Evolutionary conservation across 75 land plant species (phyloP).

Genomic region (Picea glauca): DNA sequence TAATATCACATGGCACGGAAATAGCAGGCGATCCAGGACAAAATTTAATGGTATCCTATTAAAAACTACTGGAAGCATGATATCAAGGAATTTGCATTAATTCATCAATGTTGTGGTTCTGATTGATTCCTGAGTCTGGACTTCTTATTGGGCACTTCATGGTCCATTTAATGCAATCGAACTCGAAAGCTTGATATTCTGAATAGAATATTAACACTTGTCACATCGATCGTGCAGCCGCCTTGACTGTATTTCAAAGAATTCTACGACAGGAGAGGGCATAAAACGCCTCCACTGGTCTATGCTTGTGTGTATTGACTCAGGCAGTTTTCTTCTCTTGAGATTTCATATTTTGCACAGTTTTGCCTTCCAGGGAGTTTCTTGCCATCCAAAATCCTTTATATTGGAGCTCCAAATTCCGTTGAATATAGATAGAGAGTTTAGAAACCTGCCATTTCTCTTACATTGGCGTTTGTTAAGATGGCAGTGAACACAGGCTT

Average conservation of each 20-base stretch:
- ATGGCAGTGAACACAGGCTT: neutral
- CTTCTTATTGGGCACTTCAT: neutral
- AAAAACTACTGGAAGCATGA: neutral
- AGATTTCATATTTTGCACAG: neutral
- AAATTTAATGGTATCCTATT: neutral
- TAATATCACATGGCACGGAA: neutral
- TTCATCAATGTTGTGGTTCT: neutral
- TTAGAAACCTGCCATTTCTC: neutral
- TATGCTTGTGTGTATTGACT: too few relatives aligned
- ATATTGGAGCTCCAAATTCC: too few relatives aligned
- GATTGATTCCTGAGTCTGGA: neutral
- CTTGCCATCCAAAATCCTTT: too few relatives aligned
- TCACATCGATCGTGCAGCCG: neutral
- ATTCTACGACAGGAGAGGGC: neutral
- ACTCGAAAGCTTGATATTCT: neutral
- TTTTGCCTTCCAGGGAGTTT: neutral
- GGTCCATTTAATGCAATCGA: neutral
- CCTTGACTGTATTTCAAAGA: neutral
- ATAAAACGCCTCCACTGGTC: neutral
- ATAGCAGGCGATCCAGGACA: neutral
- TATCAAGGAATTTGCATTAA: neutral
- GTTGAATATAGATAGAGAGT: neutral
- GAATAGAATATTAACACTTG: neutral
- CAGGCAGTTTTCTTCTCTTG: neutral
- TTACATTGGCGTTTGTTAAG: neutral